These are phyloP conservation scores for Vitis hybrid DNA, from an alignment of 177 flowering plant genomes.

Conservation along the genomic window DNA sequence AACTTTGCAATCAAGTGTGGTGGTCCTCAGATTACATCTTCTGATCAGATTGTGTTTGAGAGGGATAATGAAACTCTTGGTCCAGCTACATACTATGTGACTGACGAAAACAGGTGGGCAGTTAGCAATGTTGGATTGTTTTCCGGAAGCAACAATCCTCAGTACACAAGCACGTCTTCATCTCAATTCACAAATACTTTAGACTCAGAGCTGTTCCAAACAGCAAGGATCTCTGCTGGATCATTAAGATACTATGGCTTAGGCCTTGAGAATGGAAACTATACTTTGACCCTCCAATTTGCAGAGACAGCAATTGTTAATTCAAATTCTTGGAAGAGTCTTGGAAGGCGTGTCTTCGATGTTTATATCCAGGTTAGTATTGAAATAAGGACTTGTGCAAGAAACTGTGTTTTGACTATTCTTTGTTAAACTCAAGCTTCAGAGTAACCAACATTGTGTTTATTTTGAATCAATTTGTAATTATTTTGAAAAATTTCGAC, in stretches of 20 bases:
- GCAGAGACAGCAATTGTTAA: slow-evolving; percentile 45
- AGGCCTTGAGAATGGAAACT: slow-evolving; percentile 86
- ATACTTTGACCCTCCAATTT: slow-evolving; percentile 58
- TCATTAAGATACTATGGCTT: slow-evolving; percentile 91
- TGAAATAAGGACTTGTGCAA: no score
- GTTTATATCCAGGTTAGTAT: slow-evolving; percentile 71
- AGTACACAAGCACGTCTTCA: slow-evolving; percentile 19
- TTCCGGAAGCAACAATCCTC: slow-evolving; percentile 24
- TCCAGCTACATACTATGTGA: slow-evolving; percentile 53
- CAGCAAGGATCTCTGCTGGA: slow-evolving; percentile 71
- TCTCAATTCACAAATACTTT: slow-evolving; percentile 44
- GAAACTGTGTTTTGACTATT: no score
- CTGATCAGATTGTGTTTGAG: slow-evolving; percentile 36
- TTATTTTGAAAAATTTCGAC: no score
- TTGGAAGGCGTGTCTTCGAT: slow-evolving; percentile 81
- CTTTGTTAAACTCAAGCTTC: no score
- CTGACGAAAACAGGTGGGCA: slow-evolving; percentile 49
- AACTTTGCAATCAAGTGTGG: slow-evolving; percentile 69
- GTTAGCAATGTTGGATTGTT: slow-evolving; percentile 67
- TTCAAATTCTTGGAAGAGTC: slow-evolving; percentile 47
- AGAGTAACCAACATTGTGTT: no score
- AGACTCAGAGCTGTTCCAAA: slow-evolving; percentile 55
- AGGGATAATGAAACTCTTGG: slow-evolving; percentile 56
- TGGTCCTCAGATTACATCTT: slow-evolving; percentile 47
- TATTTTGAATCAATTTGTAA: no score